phyloP scores from a whole-genome alignment of 257 asterid genomes.

The Solanum piurae region DNA sequence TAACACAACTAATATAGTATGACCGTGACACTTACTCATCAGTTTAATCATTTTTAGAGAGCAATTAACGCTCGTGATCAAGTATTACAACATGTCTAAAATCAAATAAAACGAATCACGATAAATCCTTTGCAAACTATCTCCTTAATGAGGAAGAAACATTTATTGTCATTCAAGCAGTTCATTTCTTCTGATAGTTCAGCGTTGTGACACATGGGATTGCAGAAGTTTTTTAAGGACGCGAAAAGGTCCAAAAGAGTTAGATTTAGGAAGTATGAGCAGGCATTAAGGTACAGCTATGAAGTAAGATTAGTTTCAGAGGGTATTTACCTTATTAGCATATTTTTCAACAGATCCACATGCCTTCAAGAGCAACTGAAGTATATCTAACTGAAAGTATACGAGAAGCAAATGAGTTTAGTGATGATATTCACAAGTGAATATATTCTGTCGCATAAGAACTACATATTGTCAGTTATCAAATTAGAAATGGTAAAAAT shows the following conservation, averaged over 20 bases:
- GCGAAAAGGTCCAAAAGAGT: background rate
- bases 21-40: background rate
- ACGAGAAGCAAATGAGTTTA: background rate
- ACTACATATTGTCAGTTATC: background rate
- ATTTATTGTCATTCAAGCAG: background rate
- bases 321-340: constrained; percentile 41
- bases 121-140: background rate
- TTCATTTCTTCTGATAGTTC: background rate
- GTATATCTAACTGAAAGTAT: constrained; percentile 58
- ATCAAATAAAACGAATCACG: background rate
- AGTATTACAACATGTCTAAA: no score
- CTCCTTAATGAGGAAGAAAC: background rate
- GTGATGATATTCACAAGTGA: background rate
- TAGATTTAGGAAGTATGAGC: background rate
- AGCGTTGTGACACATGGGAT: background rate
- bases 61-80: background rate
- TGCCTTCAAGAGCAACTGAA: constrained; percentile 70
- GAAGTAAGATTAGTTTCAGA: background rate
- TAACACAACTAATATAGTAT: background rate
- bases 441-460: background rate
- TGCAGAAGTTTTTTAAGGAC: background rate
- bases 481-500: background rate
- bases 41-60: background rate
- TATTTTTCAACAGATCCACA: constrained; percentile 44
- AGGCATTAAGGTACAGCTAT: background rate